Base-by-base conservation (phyloP, 768 basidiomycete genomes). In the Tephrocybe rancida region DNA sequence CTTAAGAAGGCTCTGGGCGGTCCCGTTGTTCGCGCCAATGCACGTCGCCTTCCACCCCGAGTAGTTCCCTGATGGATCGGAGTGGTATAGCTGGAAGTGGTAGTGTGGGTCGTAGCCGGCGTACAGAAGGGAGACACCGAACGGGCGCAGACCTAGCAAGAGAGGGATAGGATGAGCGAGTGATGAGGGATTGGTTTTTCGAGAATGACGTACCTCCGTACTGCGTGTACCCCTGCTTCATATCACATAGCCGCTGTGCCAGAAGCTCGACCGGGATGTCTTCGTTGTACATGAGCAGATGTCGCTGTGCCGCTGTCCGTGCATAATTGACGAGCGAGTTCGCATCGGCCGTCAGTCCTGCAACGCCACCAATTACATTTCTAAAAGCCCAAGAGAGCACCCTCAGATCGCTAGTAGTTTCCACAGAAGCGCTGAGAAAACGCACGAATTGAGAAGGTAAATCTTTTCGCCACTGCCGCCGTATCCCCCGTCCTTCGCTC, bases 381-480 rank as follows among this genome's bases (percentile, higher is more conserved):
- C 96, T 98, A 64, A 14, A 26, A 16, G 5, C 8, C 27, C 25
- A 52, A 52, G 32, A 39, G 46, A 34, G 46, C 21, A 19, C 18
- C 5, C 13, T 32, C 18, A 21, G 37, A 38, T 9, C 32, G 34
- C 34, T 59, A 52, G 18, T 46, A 5, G 37, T 19, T 18, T 9
- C 19, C 21, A 29, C 19, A 44, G 26, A 41, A 9, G 13, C 57
- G 44, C n/a, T n/a, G 45, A 30, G 30, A 34, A 32, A 48, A 79
- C 86, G 67, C 66, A 90, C 90, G 87, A 85, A 76, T 98, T 99
- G 61, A 98, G 78, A 44, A 97, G 69, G 73, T 92, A 98, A 72
- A 99, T 91, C 84, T 99, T 99, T 83, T 99, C 96, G 48, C 94
- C 94, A 63, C 92, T 95, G 18, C 95, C 97, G 7, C 95, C 95